phyloP scores from a whole-genome alignment of 495 filamentous ascomycete genomes.

The Xylaria nigripes region DNA sequence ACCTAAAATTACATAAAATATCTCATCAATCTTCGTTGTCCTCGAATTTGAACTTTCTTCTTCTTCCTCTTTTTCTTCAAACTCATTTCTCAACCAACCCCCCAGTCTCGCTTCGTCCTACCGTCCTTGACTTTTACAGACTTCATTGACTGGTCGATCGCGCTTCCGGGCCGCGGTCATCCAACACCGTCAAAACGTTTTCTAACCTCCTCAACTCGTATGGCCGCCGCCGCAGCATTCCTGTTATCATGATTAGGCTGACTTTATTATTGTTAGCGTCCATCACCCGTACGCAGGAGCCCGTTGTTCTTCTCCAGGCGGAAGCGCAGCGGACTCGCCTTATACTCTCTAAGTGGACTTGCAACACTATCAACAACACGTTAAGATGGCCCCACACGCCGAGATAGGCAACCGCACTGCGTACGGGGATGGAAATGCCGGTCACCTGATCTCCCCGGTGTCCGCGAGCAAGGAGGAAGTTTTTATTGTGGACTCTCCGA shows the following conservation, averaged over 20 bases:
- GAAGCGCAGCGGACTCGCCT: slow-evolving; percentile 74
- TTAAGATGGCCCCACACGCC: slow-evolving; percentile 90
- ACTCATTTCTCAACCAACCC: background rate
- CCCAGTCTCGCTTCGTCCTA: background rate
- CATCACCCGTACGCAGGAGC: slow-evolving; percentile 97
- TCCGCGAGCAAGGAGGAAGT: slow-evolving; percentile 39
- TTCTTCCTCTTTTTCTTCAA: background rate
- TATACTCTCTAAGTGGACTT: slow-evolving; percentile 51
- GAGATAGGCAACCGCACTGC: slow-evolving; percentile 58
- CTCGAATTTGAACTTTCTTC: background rate
- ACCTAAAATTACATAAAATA: background rate
- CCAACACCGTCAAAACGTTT: slow-evolving; percentile 70
- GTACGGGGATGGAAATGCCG: slow-evolving; percentile 57
- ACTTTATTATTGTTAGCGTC: slow-evolving; percentile 45
- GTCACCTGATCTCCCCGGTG: slow-evolving; percentile 25
- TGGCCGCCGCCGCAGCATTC: slow-evolving; percentile 22
- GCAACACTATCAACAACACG: slow-evolving; percentile 18
- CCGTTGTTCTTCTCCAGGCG: slow-evolving; percentile 85
- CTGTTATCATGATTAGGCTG: slow-evolving; percentile 8
- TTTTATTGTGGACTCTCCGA: slow-evolving; percentile 85
- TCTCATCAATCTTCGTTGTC: background rate
- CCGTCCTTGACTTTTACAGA: background rate
- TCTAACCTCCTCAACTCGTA: slow-evolving; percentile 87
- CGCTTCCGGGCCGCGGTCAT: slow-evolving; percentile 48
- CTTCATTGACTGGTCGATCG: slow-evolving; percentile 36